Percentiles rank a stretch among this genome's conserved stretches.
Evolutionary conservation across 2,329 filamentous ascomycete species (phyloP).

Genomic region (Aspergillus felis): DNA sequence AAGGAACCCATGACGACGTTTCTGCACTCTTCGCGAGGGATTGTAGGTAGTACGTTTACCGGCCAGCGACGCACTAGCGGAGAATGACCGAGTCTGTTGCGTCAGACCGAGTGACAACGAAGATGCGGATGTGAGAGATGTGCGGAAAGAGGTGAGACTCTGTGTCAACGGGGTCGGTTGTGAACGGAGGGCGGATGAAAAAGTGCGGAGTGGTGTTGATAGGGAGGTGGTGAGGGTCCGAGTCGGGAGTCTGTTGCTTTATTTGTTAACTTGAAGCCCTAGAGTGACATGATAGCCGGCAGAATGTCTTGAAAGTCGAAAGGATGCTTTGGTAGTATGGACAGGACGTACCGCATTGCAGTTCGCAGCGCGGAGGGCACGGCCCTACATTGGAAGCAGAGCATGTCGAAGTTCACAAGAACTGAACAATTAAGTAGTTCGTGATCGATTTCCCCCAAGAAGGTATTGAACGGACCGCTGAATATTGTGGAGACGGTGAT

Average conservation of each 20-base stretch:
- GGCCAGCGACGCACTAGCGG: slow-evolving; percentile 40
- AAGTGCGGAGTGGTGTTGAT: slow-evolving; percentile 12
- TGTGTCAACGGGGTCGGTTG: neutral
- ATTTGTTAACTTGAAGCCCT: neutral
- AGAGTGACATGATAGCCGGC: neutral
- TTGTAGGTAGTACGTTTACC: slow-evolving; percentile 54
- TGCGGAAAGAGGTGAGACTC: slow-evolving; percentile 6
- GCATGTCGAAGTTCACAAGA: slow-evolving; percentile 21
- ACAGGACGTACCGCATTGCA: slow-evolving; percentile 14
- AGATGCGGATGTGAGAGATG: slow-evolving; percentile 10
- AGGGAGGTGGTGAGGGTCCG: slow-evolving; percentile 3
- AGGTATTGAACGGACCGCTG: slow-evolving; percentile 1
- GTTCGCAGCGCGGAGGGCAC: slow-evolving; percentile 25
- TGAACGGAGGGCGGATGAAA: slow-evolving; percentile 8
- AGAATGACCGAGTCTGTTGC: slow-evolving; percentile 38
- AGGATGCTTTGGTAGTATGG: neutral
- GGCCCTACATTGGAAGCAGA: slow-evolving; percentile 32
- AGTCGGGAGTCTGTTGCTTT: slow-evolving; percentile 1
- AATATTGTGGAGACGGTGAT: slow-evolving; percentile 10
- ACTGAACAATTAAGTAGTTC: neutral
- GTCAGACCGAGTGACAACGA: slow-evolving; percentile 12
- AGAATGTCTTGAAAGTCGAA: neutral
- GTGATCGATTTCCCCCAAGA: neutral
- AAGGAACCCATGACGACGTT: slow-evolving; percentile 60
- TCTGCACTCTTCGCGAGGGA: slow-evolving; percentile 57